Evolutionary conservation across 306 rosid genomes (phyloP).

Genomic region (Betula pendula): DNA sequence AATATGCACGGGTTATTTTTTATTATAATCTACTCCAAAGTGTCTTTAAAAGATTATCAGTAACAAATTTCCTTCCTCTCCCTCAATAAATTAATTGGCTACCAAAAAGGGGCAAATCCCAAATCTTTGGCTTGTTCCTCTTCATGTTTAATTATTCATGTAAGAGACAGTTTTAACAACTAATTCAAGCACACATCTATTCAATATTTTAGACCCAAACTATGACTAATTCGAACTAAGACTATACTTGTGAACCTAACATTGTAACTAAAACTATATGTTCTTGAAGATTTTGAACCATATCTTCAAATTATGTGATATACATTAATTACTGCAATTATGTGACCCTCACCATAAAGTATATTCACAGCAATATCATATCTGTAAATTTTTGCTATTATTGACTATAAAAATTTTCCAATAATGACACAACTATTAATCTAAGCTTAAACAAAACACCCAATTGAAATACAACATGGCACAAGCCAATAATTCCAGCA

Average conservation of each 20-base stretch:
- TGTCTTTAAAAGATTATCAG: too few relatives aligned
- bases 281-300: too few relatives aligned
- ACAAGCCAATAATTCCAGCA: slow-evolving; percentile 6
- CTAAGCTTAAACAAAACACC: slow-evolving; percentile 2
- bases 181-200: not conserved
- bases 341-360: too few relatives aligned
- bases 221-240: not conserved
- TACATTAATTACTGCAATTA: too few relatives aligned
- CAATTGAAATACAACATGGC: not conserved
- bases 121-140: not conserved
- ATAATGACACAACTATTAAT: not conserved
- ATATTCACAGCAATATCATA: too few relatives aligned
- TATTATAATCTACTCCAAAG: too few relatives aligned
- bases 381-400: too few relatives aligned
- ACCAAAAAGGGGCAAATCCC: too few relatives aligned
- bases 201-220: not conserved
- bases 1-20: too few relatives aligned
- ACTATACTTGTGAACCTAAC: not conserved
- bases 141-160: not conserved
- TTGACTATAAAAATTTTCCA: not conserved
- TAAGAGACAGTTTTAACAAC: not conserved
- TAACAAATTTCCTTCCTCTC: too few relatives aligned
- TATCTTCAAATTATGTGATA: not conserved
- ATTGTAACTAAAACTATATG: not conserved
- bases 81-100: too few relatives aligned